Evolutionary conservation across 352 stramenopile genomes (phyloP).

Genomic region (Pythium sp.): DNA sequence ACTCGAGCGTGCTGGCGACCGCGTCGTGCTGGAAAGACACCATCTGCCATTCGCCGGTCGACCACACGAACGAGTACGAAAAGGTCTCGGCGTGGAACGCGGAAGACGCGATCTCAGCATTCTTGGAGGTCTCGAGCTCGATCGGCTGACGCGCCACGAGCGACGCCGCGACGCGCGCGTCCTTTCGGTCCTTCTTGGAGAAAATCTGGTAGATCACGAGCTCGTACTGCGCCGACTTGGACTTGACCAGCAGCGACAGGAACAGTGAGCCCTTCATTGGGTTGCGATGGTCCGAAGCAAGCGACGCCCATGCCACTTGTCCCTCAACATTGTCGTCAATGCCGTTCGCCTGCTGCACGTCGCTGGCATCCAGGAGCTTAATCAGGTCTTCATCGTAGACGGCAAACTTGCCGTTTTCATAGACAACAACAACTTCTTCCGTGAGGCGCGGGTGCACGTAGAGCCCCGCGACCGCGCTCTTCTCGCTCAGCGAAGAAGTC

Average conservation of each 20-base stretch:
- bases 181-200: slow-evolving; percentile 31
- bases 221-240: slow-evolving; percentile 36
- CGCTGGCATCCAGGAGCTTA: slow-evolving; percentile 40
- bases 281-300: slow-evolving; percentile 56
- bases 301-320: slow-evolving; percentile 47
- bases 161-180: slow-evolving; percentile 30
- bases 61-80: slow-evolving; percentile 63
- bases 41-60: slow-evolving; percentile 54
- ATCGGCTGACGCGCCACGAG: slow-evolving; percentile 37
- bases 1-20: slow-evolving; percentile 38
- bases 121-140: slow-evolving; percentile 7
- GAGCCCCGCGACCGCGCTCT: slow-evolving; percentile 32
- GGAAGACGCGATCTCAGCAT: slow-evolving; percentile 32
- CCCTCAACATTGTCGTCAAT: slow-evolving; percentile 18
- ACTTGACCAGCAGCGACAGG: slow-evolving; percentile 54
- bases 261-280: slow-evolving; percentile 60
- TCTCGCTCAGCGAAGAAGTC: slow-evolving; percentile 32
- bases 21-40: slow-evolving; percentile 47
- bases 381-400: slow-evolving; percentile 53
- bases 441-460: slow-evolving; percentile 62
- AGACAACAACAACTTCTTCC: slow-evolving; percentile 65
- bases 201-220: slow-evolving; percentile 59
- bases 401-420: slow-evolving; percentile 56
- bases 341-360: slow-evolving; percentile 10
- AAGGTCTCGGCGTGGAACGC: slow-evolving; percentile 74